Base-by-base conservation (phyloP, 2,329 filamentous ascomycete genomes). In the Helotiales sp. region DNA sequence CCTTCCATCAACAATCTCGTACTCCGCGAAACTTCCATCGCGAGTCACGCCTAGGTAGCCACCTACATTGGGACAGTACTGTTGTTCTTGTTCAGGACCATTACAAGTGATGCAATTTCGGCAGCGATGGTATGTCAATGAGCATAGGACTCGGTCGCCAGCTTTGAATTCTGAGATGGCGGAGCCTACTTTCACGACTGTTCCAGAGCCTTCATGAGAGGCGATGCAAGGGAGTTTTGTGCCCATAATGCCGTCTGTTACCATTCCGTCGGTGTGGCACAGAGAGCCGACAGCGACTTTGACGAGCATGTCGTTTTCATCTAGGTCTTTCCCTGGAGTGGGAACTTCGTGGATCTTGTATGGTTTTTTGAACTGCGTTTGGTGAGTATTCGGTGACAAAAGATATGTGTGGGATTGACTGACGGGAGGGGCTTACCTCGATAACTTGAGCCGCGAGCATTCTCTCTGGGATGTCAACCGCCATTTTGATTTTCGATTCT, bases 221-320 rank as follows among this genome's bases (percentile, higher is more conserved):
- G 75, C 80, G 8, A 76, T 84, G 56, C 76, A 74, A 0, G 83
- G 83, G 1, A 86, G 73, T 2, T 69, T 55, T 0, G 76, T 75
- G 6, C 67, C 70, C 67, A 86, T 79, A 46, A 76, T 69, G 48
- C 83, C 83, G 1, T 73, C 65, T 6, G 66, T 64, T 3, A 85
- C 81, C 79, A 86, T 83, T 59, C 71, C 70, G 71, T 87, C 84
- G 0, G 84, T 86, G 72, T 87, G 84, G 72, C 84, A 87, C 66
- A 85, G 78, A 1, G 81, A 84, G 9, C 81, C 83, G 15, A 82
- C 81, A 54, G 81, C 82, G 52, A 64, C 59, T 55, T 64, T 64
- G 65, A 87, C 75, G 33, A 86, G 77, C n/a, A 88, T 72, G 61
- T 86, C 83, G 62, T 80, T 47, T 40, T 64, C 52, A 47, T 71